phyloP scores from a whole-genome alignment of 805 yeast genomes.

The Wickerhamiella bombiphila region DNA sequence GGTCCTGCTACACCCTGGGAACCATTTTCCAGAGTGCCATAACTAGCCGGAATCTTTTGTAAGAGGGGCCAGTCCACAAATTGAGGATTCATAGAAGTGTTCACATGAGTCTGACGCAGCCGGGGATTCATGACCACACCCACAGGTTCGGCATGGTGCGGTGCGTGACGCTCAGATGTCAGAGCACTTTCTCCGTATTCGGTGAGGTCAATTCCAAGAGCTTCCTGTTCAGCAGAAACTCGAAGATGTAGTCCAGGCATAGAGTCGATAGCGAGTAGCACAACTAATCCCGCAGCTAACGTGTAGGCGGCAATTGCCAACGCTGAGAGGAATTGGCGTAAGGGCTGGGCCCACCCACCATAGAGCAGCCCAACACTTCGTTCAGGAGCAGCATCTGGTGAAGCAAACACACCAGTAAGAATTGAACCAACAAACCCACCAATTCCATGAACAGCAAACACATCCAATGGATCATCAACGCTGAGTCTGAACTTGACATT shows the following conservation, averaged over 20 bases:
- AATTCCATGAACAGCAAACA: conserved; percentile 52
- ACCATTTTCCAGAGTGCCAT: conserved; percentile 9
- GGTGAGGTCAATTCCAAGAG: conserved; percentile 72
- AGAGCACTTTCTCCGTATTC: conserved; percentile 79
- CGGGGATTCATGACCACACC: conserved; percentile 1
- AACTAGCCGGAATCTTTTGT: conserved; percentile 14
- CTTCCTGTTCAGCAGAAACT: conserved; percentile 75
- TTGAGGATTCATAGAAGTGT: conserved; percentile 16
- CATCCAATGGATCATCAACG: conserved; percentile 92
- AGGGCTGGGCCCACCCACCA: conserved; percentile 69
- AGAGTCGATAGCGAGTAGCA: conserved; percentile 52
- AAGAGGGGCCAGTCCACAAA: conserved; percentile 16
- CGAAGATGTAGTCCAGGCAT: conserved; percentile 73
- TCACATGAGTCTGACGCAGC: conserved; percentile 12
- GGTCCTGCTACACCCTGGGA: conserved; percentile 1
- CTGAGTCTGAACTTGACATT: conserved; percentile 56
- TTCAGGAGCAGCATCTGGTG: conserved; percentile 58
- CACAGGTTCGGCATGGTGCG: not conserved
- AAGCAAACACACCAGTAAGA: conserved; percentile 84
- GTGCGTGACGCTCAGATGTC: not conserved
- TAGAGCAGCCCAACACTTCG: conserved; percentile 55
- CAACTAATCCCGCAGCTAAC: conserved; percentile 52
- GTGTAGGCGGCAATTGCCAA: conserved; percentile 63
- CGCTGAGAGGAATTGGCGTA: conserved; percentile 75
- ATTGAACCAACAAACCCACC: conserved; percentile 33